A percentile compares a stretch with the other conserved stretches of the same genome.
Conservation (phyloP, 2,329 filamentous ascomycete species). For the Cyclaneusma minus region DNA sequence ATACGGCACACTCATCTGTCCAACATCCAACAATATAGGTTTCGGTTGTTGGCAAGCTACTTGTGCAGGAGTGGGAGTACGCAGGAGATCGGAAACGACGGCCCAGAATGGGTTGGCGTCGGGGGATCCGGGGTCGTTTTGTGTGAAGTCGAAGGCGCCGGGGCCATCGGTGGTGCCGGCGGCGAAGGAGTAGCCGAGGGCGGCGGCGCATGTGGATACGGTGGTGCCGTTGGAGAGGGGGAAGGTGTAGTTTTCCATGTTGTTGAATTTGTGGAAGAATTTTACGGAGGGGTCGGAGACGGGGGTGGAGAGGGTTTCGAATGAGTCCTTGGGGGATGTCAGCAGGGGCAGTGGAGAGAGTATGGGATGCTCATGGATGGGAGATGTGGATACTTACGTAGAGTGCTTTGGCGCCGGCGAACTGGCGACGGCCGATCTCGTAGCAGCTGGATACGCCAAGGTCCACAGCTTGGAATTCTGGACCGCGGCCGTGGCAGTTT, state of each 20-base stretch:
- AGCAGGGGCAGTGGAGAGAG: constrained; percentile 2
- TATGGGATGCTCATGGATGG: neutral
- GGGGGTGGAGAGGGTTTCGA: constrained; percentile 19
- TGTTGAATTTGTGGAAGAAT: constrained; percentile 70
- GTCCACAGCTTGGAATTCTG: constrained; percentile 50
- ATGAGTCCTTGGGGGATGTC: constrained; percentile 9
- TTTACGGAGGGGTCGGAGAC: constrained; percentile 53
- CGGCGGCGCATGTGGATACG: constrained; percentile 67
- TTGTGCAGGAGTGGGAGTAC: constrained; percentile 52
- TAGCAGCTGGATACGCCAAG: constrained; percentile 59
- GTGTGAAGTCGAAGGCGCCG: constrained; percentile 82
- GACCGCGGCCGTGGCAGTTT: constrained; percentile 57
- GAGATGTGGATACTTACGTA: constrained; percentile 26
- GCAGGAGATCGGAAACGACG: constrained; percentile 55
- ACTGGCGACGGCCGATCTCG: constrained; percentile 61
- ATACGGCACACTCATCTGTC: constrained; percentile 60
- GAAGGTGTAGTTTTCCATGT: constrained; percentile 68
- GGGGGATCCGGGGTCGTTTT: constrained; percentile 58
- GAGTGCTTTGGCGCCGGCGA: constrained; percentile 37
- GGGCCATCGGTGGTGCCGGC: constrained; percentile 85
- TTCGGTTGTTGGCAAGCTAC: constrained; percentile 66
- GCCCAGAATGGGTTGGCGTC: constrained; percentile 54
- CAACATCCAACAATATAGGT: constrained; percentile 75
- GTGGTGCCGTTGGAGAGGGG: constrained; percentile 53
- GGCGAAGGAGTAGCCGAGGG: constrained; percentile 80